Base-by-base conservation (phyloP, 176 grass and related monocot species). In the Oryza punctata region DNA sequence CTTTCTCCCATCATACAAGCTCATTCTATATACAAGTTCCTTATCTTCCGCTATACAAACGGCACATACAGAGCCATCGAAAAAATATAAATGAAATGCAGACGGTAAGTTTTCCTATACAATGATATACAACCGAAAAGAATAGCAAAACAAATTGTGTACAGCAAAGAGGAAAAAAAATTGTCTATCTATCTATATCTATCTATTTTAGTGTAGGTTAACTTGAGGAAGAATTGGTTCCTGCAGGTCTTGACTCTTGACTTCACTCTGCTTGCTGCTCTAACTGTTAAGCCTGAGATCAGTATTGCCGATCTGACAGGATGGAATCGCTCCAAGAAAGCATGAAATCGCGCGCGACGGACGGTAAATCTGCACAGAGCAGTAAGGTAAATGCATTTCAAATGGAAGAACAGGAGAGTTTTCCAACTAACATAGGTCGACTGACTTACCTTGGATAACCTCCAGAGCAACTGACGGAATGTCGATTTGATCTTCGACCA, bases 401-500 rank as follows among this genome's bases (percentile, higher is more conserved):
- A 35, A 63, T 71, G 16, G 25, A 33, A 76, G 63, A 45, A 28
- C 81, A 68, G 24, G 67, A 46, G 21, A 68, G 65, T 63, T 63
- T 67, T 69, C 65, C 23, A 4, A 12, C 32, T 11, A 76, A 50
- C 2, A n/a, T 65, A 82, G 16, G 65, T 71, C 45, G 37, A 41
- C 66, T 52, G 66, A 74, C 25, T 76, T 89, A 98, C 96, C 96
- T 89, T 74, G 93, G 68, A 98, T 18, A 82, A 98, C 89, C 73
- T 95, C 96, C 15, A 93, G 82, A 79, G 96, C 96, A 66, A 98
- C 87, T 14, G 93, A 90, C 28, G 96, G 96, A 47, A 98, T 73
- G 60, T 95, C 96, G 80, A 98, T 88, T 70, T 98, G 85, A 82
- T 98, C 96, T 87, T 98, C 96, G 4, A 98, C 83, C 60, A 98